phyloP scores from a whole-genome alignment of 495 filamentous ascomycete genomes.

The Mycothermus thermophilus region DNA sequence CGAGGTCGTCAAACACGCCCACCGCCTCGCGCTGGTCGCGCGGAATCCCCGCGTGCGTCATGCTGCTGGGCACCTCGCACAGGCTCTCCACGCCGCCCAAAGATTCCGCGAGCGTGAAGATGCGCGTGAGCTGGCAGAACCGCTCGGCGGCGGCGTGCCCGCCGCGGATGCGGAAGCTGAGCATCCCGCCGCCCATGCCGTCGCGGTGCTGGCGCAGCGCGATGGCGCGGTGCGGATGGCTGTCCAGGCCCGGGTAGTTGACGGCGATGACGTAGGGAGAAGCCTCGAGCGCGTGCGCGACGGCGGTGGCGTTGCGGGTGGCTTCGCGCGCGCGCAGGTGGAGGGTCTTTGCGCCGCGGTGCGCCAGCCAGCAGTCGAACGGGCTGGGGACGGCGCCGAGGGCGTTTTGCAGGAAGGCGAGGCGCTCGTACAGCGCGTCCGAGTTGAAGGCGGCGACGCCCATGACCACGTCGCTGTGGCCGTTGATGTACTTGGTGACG shows the following conservation, averaged over 20 bases:
- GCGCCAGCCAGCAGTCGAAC: conserved; percentile 98
- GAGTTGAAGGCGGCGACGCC: conserved; percentile 93
- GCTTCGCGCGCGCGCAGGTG: conserved; percentile 84
- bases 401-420: conserved; percentile 91
- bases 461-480: conserved; percentile 96
- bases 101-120: conserved; percentile 90
- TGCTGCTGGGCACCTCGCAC: conserved; percentile 78
- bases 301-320: conserved; percentile 60
- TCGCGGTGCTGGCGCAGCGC: conserved; percentile 82
- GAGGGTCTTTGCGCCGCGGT: conserved; percentile 91
- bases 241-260: conserved; percentile 86
- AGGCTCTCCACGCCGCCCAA: conserved; percentile 87
- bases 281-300: conserved; percentile 62
- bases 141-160: conserved; percentile 75
- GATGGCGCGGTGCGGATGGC: conserved; percentile 74
- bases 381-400: conserved; percentile 88
- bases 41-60: conserved; percentile 96
- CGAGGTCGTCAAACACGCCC: conserved; percentile 94
- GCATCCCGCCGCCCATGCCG: conserved; percentile 93
- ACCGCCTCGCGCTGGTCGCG: conserved; percentile 76
- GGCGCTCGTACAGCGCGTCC: conserved; percentile 55
- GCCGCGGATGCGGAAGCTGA: conserved; percentile 87
- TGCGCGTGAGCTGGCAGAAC: conserved; percentile 78
- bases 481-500: conserved; percentile 99
- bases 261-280: conserved; percentile 74